Evolutionary conservation across 2,329 filamentous ascomycete genomes (phyloP), one percentile per base, ranked within the genome.

Genomic region (Cladophialophora carrionii): DNA sequence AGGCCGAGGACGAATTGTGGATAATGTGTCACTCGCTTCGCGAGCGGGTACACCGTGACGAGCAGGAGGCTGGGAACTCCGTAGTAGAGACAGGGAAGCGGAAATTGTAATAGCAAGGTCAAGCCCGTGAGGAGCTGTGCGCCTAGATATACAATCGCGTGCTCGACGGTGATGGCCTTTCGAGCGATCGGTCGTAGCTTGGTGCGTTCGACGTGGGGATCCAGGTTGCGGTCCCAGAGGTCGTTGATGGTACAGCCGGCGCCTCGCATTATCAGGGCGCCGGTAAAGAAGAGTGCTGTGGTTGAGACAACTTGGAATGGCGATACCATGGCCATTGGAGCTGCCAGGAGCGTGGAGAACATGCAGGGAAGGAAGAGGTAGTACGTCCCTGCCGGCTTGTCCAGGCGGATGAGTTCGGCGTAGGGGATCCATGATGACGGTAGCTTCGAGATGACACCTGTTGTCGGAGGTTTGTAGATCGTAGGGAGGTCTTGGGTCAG

Each of bases 241-340:
- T 86, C 84, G 71, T 87, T 86, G 75, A 84, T 85, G 0, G 82
- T 78, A 71, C 84, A 86, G 4, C 81, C 77, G 22, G 79, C 79
- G 29, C 82, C 79, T 58, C 83, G 79, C 75, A 84, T 78, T 58
- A 85, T 77, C 67, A 84, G 72, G 17, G 79, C 80, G 48, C 78
- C 76, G 14, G 73, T 76, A 69, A 77, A 80, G 68, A 78, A 80
- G 29, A 77, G 74, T 24, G 73, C 78, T 48, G 72, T 73, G 46
- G 76, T 77, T 56, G 75, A 77, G 65, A 76, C 56, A 7, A 81
- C 73, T 54, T 79, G 76, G 31, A 73, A 60, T 6, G 75, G 75
- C 24, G 68, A 69, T 6, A 71, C 69, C 32, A 71, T 72, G 41
- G 76, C 74, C 72, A 81, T 76, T 24, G 74, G 76, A 46, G 75